Evolutionary conservation across 768 basidiomycete genomes (phyloP), one percentile per base, ranked within the genome.

Genomic region (Termitomyces eurrhizus): DNA sequence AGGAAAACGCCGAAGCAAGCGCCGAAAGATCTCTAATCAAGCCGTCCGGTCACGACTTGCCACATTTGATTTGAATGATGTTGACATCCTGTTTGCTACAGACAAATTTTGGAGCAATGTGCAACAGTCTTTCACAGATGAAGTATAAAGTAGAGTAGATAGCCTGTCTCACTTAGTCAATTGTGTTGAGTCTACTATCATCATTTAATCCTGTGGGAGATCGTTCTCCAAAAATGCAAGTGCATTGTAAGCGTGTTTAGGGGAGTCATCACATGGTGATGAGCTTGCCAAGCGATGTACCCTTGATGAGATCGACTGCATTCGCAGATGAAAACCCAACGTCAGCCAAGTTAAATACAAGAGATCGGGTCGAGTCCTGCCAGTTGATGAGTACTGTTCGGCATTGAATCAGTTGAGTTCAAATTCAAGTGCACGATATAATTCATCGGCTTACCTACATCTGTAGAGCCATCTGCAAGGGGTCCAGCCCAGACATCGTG

Each of bases 401-500:
- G n/a, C 16, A 51, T 36, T 1, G 16, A 5, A 21, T 44, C 21
- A 51, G 35, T 32, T 21, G 21, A 39, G 26, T 32, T 42, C 39
- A 44, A 56, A 14, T 39, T 44, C 50, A 3, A 51, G 39, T n/a
- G 26, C 24, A 45, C 6, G 12, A n/a, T 33, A 41, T 45, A 44
- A 24, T 42, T 7, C 52, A 21, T 14, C 8, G 4, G 67, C 74
- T 44, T 61, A 79, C 80, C 69, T 58, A 75, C 80, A 56, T 78
- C 77, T 29, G 74, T 80, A 5, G 79, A 80, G 32, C 78, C 79
- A 67, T 80, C 79, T 29, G 77, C 70, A 29, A 82, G 61, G n/a
- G 78, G 78, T 3, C 80, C 79, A 45, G 77, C 70, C 79, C 79
- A 82, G 13, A 80, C 76, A 62, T 82, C 80, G 57, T 77, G 73